Evolutionary conservation across 306 rosid genomes (phyloP), one percentile per base, ranked within the genome.

Genomic region (Geum urbanum): DNA sequence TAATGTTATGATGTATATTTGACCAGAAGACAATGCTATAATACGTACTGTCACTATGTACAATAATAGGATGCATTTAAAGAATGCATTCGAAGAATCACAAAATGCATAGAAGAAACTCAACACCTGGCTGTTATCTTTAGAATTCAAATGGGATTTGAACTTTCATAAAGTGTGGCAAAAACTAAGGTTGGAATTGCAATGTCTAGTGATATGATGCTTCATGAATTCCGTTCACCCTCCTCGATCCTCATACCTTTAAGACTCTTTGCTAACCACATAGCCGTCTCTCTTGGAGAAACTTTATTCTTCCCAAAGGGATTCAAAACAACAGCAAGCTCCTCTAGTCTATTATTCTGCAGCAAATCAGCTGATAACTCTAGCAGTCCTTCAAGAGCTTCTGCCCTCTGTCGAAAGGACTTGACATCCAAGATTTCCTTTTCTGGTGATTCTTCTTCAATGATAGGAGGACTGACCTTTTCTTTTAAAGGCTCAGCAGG

Each of bases 271-370:
- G 99, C 99, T 58, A 95, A 82, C 99, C 99, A 95, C 79, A 95
- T 95, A 15, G 97, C 99, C 1, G 99, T 95, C 85, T 95, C 99
- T 78, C 97, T 91, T 15, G 99, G 99, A 32, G 99, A 91, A 52
- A 91, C 97, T 76, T 91, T 95, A 68, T 86, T 95, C 83, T 91
- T 95, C 56, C 99, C 99, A 14, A 95, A 95, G 39, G 99, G 99
- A 83, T 85, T 91, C 72, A 95, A 78, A 51, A 95, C 97, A 74
- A 95, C 89, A 55, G 90, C 83, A 62, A 95, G 97, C 79, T 95
- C 99, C 80, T 89, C 99, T 77, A 91, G 72, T 78, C 96, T 86
- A 49, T 84, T 82, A 20, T 89, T 87, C 85, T 95, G 95, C 80
- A 95, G 74, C 78, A 95, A 85, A 10, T 95, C 99, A 54, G 99